Percentiles rank a stretch among this genome's conserved stretches.
phyloP scores from a whole-genome alignment of 352 stramenopile genomes.

The Globisporangium rhizosaccharum region DNA sequence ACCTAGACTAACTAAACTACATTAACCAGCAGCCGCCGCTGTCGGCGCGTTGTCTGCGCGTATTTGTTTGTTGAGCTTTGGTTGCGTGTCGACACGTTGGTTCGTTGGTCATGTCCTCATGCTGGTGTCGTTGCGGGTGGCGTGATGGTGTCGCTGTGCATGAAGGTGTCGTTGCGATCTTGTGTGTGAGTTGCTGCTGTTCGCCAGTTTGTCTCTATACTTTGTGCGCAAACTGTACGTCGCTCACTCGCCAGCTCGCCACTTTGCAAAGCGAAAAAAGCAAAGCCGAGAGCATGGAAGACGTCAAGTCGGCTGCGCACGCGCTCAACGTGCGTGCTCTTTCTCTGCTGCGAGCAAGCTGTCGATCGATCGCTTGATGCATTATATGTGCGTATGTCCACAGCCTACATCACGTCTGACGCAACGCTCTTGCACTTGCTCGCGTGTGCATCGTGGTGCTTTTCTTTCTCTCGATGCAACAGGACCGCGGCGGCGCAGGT shows the following conservation, averaged over 20 bases:
- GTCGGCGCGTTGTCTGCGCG: background rate
- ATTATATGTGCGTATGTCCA: background rate
- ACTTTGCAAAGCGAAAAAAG: background rate
- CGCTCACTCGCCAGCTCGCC: background rate
- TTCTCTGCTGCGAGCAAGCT: background rate
- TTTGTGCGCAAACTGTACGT: background rate
- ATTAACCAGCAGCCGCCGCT: background rate
- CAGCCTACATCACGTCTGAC: background rate
- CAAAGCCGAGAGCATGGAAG: constrained; percentile 21
- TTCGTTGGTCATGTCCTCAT: background rate
- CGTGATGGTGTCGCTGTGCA: too few relatives aligned
- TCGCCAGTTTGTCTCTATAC: background rate
- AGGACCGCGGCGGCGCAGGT: constrained; percentile 60
- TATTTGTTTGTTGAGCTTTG: background rate
- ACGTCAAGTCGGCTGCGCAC: constrained; percentile 35
- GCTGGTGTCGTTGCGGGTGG: too few relatives aligned
- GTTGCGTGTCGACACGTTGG: background rate
- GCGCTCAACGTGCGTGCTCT: constrained; percentile 33
- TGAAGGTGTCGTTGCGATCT: too few relatives aligned
- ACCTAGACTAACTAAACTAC: constrained; percentile 74
- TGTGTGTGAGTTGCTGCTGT: too few relatives aligned
- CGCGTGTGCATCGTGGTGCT: background rate
- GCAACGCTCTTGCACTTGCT: background rate
- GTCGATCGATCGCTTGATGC: too few relatives aligned
- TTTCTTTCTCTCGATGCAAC: background rate